phyloP scores from a whole-genome alignment of 1,139 yeast species.

The Yamadazyma trypodendri region DNA sequence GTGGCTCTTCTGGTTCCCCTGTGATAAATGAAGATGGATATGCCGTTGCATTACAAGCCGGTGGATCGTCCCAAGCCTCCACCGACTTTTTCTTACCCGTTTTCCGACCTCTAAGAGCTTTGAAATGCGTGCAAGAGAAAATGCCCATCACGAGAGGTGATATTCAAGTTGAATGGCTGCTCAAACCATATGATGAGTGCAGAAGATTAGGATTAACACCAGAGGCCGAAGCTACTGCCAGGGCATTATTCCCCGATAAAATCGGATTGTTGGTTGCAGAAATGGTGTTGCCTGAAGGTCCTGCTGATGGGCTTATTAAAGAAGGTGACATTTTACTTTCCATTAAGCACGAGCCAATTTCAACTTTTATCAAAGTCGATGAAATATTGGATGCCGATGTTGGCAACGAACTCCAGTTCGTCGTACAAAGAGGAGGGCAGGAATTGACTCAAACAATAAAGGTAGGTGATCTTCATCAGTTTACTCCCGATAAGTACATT shows the following conservation, averaged over 20 bases:
- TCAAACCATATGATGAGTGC: conserved; percentile 89
- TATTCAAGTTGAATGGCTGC: conserved; percentile 85
- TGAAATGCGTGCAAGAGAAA: conserved; percentile 63
- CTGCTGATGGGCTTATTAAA: conserved; percentile 68
- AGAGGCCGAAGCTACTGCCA: conserved; percentile 69
- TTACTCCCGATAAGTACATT: conserved; percentile 79
- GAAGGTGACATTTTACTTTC: conserved; percentile 88
- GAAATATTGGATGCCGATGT: conserved; percentile 75
- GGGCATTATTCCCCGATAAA: conserved; percentile 67
- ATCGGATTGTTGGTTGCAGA: conserved; percentile 87
- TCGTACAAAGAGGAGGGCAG: conserved; percentile 73
- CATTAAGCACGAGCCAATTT: conserved; percentile 62
- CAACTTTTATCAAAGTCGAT: conserved; percentile 79
- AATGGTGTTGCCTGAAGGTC: conserved; percentile 82
- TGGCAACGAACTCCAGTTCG: conserved; percentile 56
- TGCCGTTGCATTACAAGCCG: conserved; percentile 92
- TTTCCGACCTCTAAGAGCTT: conserved; percentile 77
- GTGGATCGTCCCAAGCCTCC: conserved; percentile 88
- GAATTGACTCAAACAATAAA: conserved; percentile 49
- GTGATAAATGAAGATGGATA: conserved; percentile 85
- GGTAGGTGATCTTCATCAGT: conserved; percentile 75
- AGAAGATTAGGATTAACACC: conserved; percentile 78
- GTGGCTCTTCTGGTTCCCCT: conserved; percentile 95
- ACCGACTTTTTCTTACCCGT: conserved; percentile 91
- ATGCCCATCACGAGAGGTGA: conserved; percentile 72